Evolutionary conservation across 352 stramenopile genomes (phyloP), one percentile per base, ranked within the genome.

Genomic region (Pythium brassicae): DNA sequence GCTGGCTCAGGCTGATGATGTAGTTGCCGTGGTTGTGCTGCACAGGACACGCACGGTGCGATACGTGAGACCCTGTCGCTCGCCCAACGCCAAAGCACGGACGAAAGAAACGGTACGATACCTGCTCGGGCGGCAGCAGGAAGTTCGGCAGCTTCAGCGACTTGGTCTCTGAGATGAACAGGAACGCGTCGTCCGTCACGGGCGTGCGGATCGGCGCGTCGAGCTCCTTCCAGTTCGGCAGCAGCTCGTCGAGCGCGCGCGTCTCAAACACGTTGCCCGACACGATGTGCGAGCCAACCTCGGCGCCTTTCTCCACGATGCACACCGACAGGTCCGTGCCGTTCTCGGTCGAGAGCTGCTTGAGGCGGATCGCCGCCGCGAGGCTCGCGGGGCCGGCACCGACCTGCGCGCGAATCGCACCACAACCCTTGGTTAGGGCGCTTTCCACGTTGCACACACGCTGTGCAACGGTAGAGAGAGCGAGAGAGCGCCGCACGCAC

Each of bases 261-360:
- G 97, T 94, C 83, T 99, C 96, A 71, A 99, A 99, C 39, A 99
- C 97, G 72, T 99, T 99, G 48, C 97, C 78, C 34, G 95, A 99
- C 39, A 99, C 58, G 52, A 99, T 98, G 75, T 99, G 97, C 26
- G 95, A 96, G 32, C 97, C 97, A 52, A 99, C 87, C 66, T 99
- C 97, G 2, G 89, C 88, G 37, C 87, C 93, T 63, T 98, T 98
- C 63, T 98, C 95, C 19, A 98, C 75, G 45, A 98, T 81, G 65
- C 95, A 98, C 37, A 98, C 93, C 34, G 80, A 97, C 32, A 98
- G 63, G 37, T 99, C 97, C 44, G 81, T 94, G 67, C 89, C 87
- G 53, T 97, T 91, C 65, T 98, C 84, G 14, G 75, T 68, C 64
- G 86, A 96, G 14, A 99, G 78, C 76, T 99, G 97, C 79, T 99